Percentiles rank a stretch among this genome's conserved stretches.
phyloP scores from a whole-genome alignment of 2,329 filamentous ascomycete species.

The Arthrobotrys sphaeroides region DNA sequence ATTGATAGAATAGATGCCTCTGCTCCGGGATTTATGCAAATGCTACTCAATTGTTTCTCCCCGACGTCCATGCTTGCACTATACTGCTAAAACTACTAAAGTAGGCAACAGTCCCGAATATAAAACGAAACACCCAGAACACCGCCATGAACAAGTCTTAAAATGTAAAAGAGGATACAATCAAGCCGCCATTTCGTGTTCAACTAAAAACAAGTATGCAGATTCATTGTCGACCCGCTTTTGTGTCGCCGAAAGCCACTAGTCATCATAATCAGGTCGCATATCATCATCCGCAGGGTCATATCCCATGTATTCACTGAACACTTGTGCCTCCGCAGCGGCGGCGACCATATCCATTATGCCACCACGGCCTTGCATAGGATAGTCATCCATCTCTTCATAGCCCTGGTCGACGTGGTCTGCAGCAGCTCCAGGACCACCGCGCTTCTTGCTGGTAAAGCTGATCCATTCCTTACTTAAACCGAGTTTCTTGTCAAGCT shows the following conservation, averaged over 20 bases:
- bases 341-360: constrained; percentile 41
- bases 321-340: constrained; percentile 4
- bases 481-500: constrained; percentile 68
- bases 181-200: background rate
- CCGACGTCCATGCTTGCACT: background rate
- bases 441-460: constrained; percentile 62
- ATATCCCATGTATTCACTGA: constrained; percentile 33
- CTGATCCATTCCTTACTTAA: constrained; percentile 70
- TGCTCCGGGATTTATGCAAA: background rate
- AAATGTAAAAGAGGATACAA: constrained; percentile 1
- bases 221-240: background rate
- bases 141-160: constrained; percentile 26
- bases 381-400: constrained; percentile 51
- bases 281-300: constrained; percentile 51
- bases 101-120: background rate
- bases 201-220: background rate
- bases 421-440: constrained; percentile 8
- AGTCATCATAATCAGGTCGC: constrained; percentile 51
- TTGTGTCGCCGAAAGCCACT: background rate
- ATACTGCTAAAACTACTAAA: constrained; percentile 5
- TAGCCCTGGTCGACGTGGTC: constrained; percentile 46
- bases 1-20: background rate
- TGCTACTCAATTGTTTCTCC: background rate
- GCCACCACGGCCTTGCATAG: constrained; percentile 18
- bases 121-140: constrained; percentile 26